Evolutionary conservation across 768 basidiomycete genomes (phyloP).

Genomic region (Amanita inopinata): DNA sequence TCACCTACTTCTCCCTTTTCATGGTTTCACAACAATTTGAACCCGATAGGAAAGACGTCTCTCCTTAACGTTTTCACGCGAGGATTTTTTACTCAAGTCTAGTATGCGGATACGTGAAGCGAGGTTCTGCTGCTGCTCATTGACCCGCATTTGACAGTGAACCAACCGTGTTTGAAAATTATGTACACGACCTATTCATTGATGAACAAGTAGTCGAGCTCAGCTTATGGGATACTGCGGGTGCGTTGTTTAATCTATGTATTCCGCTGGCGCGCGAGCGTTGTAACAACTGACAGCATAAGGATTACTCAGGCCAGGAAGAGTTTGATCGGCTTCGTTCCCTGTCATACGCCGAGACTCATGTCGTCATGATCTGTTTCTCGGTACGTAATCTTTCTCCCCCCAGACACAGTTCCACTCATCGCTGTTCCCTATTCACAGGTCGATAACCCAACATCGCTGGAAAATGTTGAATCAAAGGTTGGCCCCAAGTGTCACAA

Average conservation of each 20-base stretch:
- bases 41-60: conserved; percentile 69
- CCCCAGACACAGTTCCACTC: conserved; percentile 9
- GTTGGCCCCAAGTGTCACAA: conserved; percentile 34
- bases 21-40: conserved; percentile 12
- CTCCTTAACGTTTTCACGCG: conserved; percentile 81
- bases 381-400: conserved; percentile 44
- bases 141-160: conserved; percentile 37
- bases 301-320: conserved; percentile 63
- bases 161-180: conserved; percentile 96
- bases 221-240: conserved; percentile 96
- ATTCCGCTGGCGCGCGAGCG: conserved; percentile 16
- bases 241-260: conserved; percentile 31
- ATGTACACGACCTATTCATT: conserved; percentile 81
- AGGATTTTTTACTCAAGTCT: conserved; percentile 92
- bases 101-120: conserved; percentile 39
- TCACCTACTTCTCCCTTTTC: conserved; percentile 12
- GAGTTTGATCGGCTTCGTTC: conserved; percentile 92
- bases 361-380: conserved; percentile 94
- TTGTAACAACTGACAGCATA: conserved; percentile 19
- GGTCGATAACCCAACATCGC: conserved; percentile 91
- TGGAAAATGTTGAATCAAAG: conserved; percentile 95
- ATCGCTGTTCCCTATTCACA: conserved; percentile 17
- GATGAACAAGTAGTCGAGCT: conserved; percentile 87
- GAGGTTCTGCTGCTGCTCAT: background rate
- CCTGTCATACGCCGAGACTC: conserved; percentile 93